Base-by-base conservation (phyloP, 2,329 filamentous ascomycete species). In the Immersiporthe knoxdaviesiana region DNA sequence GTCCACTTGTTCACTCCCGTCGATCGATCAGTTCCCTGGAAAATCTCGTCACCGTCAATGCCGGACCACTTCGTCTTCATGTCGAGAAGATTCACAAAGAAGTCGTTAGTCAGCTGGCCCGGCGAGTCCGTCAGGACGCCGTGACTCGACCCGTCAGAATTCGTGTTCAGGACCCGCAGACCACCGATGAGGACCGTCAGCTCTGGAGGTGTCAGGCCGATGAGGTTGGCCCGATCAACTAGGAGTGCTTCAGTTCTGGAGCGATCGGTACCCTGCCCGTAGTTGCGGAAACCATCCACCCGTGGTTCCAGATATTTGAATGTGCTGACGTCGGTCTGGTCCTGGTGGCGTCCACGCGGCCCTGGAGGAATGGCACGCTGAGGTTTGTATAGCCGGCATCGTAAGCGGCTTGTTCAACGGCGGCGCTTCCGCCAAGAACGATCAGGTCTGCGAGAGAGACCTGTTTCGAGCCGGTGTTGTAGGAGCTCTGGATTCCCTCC, bases 211-310 rank as follows among this genome's bases (percentile, higher is more conserved):
- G 90, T 86, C 10, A 94, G 87, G 2, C 84, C 91, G 21, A 94
- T 87, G 27, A 91, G 87, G 71, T 91, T 83, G 1, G 92, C 92
- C 72, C 84, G 85, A 85, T 94, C 92, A 63, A 94, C 84, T 27
- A 94, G 85, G 76, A 88, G 84, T 75, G 92, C 86, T 81, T 94
- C 92, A 8, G 88, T 85, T 73, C 84, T 84, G 41, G 89, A 89
- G 56, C 89, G 88, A 1, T 79, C 70, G 3, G 84, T 88, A 1
- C 86, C 86, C 73, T 86, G 83, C 75, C 91, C 91, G 77, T 91
- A 93, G 85, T 92, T 94, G 77, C 91, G 90, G 91, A 94, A 94
- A 7, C 90, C 91, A 72, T 94, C 92, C n/a, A 85, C 86, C 39
- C 82, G 73, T 1, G 92, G 91, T 83, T 93, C 87, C 37, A 94